A percentile compares a stretch with the other conserved stretches of the same genome.
Evolutionary conservation across 148 eudicot genomes (phyloP).

Genomic region (Rhododendron ferrugineum): DNA sequence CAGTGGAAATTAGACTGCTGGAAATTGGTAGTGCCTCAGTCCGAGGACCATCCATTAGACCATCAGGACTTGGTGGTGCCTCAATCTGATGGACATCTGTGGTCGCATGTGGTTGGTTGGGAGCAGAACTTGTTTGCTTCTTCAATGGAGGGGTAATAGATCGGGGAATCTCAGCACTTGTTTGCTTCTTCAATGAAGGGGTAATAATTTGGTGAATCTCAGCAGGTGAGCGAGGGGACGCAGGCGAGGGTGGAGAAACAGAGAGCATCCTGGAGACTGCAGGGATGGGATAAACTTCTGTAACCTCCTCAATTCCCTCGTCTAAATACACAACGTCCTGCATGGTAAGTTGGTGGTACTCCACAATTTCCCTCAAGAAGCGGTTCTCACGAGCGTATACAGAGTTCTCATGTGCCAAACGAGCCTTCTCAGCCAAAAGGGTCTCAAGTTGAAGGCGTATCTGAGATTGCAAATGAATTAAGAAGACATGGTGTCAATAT

Average conservation of each 20-base stretch:
- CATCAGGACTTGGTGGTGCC: neutral
- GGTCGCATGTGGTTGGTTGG: neutral
- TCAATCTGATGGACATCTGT: slow-evolving; percentile 6
- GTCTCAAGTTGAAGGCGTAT: slow-evolving; percentile 91
- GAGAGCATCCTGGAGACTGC: slow-evolving; percentile 43
- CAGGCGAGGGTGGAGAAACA: slow-evolving; percentile 48
- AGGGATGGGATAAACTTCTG: slow-evolving; percentile 65
- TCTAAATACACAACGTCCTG: slow-evolving; percentile 87
- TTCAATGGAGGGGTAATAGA: slow-evolving; percentile 17
- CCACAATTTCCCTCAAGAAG: slow-evolving; percentile 81
- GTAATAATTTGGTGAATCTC: slow-evolving; percentile 20
- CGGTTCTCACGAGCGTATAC: slow-evolving; percentile 87
- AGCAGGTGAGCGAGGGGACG: slow-evolving; percentile 32
- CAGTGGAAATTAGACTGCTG: slow-evolving; percentile 8
- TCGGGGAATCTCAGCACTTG: neutral
- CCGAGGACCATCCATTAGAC: neutral
- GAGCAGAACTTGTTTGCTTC: neutral
- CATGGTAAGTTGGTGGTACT: slow-evolving; percentile 95
- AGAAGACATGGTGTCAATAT: neutral
- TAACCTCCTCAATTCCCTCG: slow-evolving; percentile 71
- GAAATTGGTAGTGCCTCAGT: neutral
- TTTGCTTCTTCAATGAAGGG: slow-evolving; percentile 18
- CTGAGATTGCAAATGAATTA: slow-evolving; percentile 32
- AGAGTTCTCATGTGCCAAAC: slow-evolving; percentile 86
- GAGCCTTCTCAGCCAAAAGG: slow-evolving; percentile 94